phyloP scores from a whole-genome alignment of 176 grass and related monocot species.

The Phoenix roebelenii region DNA sequence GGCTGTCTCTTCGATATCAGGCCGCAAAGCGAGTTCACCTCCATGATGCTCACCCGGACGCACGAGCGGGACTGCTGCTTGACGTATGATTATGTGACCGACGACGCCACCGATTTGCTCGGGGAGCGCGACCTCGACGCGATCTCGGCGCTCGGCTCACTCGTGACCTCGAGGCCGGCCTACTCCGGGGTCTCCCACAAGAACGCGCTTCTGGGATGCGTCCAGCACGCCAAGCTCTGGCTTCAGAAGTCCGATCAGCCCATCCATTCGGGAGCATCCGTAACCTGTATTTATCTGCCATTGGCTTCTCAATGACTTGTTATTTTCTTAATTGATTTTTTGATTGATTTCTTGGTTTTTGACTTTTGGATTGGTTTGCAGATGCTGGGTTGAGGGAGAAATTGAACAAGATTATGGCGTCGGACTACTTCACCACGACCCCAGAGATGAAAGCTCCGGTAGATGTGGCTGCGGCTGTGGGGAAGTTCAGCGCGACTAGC shows the following conservation, averaged over 20 bases:
- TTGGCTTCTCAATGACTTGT: too few relatives aligned
- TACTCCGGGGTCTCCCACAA: slow-evolving; percentile 54
- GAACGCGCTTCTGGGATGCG: slow-evolving; percentile 62
- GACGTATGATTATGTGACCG: slow-evolving; percentile 87
- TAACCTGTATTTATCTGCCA: slow-evolving; percentile 39
- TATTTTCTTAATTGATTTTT: neutral
- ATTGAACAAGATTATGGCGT: slow-evolving; percentile 77
- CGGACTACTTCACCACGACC: slow-evolving; percentile 64
- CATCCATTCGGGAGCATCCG: slow-evolving; percentile 35
- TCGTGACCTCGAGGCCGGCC: slow-evolving; percentile 56
- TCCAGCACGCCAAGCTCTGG: slow-evolving; percentile 63
- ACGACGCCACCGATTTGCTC: slow-evolving; percentile 65
- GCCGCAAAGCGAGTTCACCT: slow-evolving; percentile 54
- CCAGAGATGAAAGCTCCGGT: slow-evolving; percentile 49
- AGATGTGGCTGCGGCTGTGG: slow-evolving; percentile 64
- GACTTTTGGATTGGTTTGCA: slow-evolving; percentile 9
- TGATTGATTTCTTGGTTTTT: neutral
- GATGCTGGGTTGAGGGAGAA: slow-evolving; percentile 83
- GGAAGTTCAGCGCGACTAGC: slow-evolving; percentile 24
- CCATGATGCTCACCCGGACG: slow-evolving; percentile 57
- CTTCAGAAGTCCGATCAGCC: slow-evolving; percentile 41
- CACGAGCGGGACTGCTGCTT: slow-evolving; percentile 80
- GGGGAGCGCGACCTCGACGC: slow-evolving; percentile 61
- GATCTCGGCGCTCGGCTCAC: slow-evolving; percentile 44
- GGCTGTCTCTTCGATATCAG: slow-evolving; percentile 76